These are phyloP conservation scores for Xylaria sp. DNA, from an alignment of 2,329 filamentous ascomycete species.

Conservation along the genomic window DNA sequence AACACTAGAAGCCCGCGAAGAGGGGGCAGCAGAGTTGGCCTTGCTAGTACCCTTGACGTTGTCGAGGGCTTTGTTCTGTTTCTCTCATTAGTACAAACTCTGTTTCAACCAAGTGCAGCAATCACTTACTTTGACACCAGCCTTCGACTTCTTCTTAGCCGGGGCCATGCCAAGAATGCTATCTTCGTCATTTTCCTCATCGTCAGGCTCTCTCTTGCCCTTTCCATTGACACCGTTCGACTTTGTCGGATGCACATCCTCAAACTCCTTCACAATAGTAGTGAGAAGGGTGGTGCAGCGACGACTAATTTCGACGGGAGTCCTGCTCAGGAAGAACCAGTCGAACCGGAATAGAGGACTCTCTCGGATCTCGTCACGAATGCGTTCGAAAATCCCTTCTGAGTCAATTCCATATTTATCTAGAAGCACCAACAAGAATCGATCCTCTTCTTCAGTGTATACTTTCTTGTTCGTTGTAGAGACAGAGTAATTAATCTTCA, in stretches of 20 bases:
- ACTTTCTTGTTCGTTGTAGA: slow-evolving; percentile 99
- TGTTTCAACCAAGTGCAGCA: slow-evolving; percentile 5
- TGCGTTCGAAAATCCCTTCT: slow-evolving; percentile 89
- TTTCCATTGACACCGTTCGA: slow-evolving; percentile 72
- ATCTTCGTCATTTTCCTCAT: slow-evolving; percentile 86
- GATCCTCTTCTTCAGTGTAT: slow-evolving; percentile 97
- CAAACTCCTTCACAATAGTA: slow-evolving; percentile 94
- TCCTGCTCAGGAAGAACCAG: slow-evolving; percentile 98
- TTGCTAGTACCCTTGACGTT: slow-evolving; percentile 82
- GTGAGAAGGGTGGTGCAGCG: slow-evolving; percentile 94
- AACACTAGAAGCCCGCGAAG: slow-evolving; percentile 90
- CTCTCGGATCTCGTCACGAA: slow-evolving; percentile 96
- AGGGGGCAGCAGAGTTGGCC: slow-evolving; percentile 76
- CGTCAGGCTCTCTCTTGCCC: slow-evolving; percentile 78
- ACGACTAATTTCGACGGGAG: slow-evolving; percentile 89
- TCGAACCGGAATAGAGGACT: slow-evolving; percentile 96
- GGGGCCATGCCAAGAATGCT: slow-evolving; percentile 81
- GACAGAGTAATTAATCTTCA: slow-evolving; percentile 99
- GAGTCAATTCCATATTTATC: slow-evolving; percentile 93
- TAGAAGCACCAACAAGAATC: slow-evolving; percentile 92
- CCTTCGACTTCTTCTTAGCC: slow-evolving; percentile 95
- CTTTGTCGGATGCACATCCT: slow-evolving; percentile 67
- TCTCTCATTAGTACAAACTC: slow-evolving; percentile 31
- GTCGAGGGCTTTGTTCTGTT: slow-evolving; percentile 91
- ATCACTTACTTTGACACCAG: slow-evolving; percentile 79